Conservation (phyloP, 495 filamentous ascomycete species). For the Penicillium maclennaniae region DNA sequence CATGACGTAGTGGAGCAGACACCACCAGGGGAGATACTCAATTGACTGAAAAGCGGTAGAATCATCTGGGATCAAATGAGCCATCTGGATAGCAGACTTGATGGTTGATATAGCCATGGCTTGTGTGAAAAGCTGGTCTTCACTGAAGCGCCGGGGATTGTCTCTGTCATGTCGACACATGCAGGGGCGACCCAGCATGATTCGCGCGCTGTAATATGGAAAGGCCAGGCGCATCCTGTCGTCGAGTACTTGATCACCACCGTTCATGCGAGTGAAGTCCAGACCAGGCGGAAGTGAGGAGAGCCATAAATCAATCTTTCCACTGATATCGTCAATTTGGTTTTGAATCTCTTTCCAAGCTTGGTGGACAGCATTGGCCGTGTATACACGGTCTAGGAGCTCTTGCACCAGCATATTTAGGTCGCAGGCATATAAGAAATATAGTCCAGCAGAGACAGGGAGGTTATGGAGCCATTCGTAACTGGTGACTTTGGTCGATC, state of each 20-base stretch:
- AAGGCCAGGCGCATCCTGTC: constrained; percentile 47
- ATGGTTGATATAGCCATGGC: constrained; percentile 50
- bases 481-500: neutral
- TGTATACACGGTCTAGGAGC: constrained; percentile 52
- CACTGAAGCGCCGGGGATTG: constrained; percentile 19
- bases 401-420: constrained; percentile 50
- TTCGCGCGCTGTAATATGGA: constrained; percentile 53
- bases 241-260: constrained; percentile 15
- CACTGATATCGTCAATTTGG: constrained; percentile 46
- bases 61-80: constrained; percentile 46
- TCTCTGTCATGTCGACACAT: constrained; percentile 49
- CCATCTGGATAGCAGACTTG: constrained; percentile 47
- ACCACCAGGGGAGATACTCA: constrained; percentile 57
- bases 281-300: constrained; percentile 43
- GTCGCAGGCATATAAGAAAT: constrained; percentile 44
- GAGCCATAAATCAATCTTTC: constrained; percentile 51
- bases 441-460: constrained; percentile 32
- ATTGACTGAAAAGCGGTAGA: constrained; percentile 38
- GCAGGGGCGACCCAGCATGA: constrained; percentile 58
- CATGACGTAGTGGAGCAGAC: constrained; percentile 60
- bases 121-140: constrained; percentile 43
- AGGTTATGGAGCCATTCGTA: constrained; percentile 24
- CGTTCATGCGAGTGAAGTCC: constrained; percentile 37
- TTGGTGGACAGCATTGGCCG: constrained; percentile 39
- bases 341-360: constrained; percentile 55